Percentiles rank a stretch among this genome's conserved stretches.
Conservation (phyloP, 2,329 filamentous ascomycete genomes). For the Harringtonia lauricola region DNA sequence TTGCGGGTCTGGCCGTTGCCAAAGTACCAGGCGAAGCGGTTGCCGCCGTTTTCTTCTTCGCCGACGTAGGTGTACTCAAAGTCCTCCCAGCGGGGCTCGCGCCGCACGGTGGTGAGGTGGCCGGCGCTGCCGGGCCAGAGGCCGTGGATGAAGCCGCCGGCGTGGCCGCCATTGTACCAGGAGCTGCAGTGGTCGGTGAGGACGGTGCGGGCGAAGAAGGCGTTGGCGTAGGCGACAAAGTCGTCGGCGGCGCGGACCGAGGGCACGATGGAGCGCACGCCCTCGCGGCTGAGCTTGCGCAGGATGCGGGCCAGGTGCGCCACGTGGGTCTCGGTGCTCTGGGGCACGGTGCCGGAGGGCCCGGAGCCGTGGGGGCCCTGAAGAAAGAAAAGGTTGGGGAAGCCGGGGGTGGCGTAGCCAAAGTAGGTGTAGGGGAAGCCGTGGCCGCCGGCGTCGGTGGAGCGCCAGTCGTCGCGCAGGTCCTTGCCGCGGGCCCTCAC, state of each 20-base stretch:
- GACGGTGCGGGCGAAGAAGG: constrained; percentile 20
- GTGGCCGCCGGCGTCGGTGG: constrained; percentile 11
- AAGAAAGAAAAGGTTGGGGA: constrained; percentile 18
- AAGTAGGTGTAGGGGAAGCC: constrained; percentile 48
- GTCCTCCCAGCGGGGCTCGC: constrained; percentile 22
- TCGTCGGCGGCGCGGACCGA: constrained; percentile 12
- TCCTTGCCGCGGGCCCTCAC: constrained; percentile 44
- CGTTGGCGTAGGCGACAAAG: constrained; percentile 16
- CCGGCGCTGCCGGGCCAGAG: constrained; percentile 15
- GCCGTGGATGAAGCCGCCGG: constrained; percentile 15
- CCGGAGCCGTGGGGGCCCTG: constrained; percentile 10
- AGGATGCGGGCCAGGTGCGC: constrained; percentile 36
- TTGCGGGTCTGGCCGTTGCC: constrained; percentile 29
- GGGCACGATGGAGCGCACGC: constrained; percentile 24
- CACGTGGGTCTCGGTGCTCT: constrained; percentile 12
- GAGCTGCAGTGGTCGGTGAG: constrained; percentile 18
- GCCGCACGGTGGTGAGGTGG: constrained; percentile 16
- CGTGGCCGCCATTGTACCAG: constrained; percentile 21
- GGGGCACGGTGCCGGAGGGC: constrained; percentile 9
- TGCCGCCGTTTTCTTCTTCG: constrained; percentile 48
- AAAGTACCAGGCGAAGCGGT: constrained; percentile 31
- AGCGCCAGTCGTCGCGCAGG: constrained; percentile 43
- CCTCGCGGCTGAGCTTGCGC: constrained; percentile 35
- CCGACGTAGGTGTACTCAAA: constrained; percentile 20
- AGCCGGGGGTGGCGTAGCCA: constrained; percentile 21